These are phyloP conservation scores for Exsudoporus frostii DNA, from an alignment of 768 basidiomycete species.

Conservation along the genomic window DNA sequence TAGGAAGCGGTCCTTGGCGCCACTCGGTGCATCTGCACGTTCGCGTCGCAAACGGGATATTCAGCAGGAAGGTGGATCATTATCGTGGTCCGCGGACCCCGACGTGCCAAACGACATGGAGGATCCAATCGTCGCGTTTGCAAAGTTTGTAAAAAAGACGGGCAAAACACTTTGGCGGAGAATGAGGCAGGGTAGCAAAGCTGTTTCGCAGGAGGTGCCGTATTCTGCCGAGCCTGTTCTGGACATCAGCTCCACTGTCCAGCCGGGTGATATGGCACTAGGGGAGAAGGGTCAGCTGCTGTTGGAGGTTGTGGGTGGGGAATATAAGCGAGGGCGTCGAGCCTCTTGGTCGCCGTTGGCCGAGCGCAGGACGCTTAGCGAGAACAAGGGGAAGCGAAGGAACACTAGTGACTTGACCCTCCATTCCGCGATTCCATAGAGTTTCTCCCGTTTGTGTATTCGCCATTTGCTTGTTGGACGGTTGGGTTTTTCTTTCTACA, in stretches of 20 bases:
- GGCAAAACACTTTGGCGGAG: constrained; percentile 41
- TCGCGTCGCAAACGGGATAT: constrained; percentile 23
- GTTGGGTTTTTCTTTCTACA: neutral
- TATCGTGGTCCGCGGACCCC: constrained; percentile 21
- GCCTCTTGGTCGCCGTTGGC: constrained; percentile 26
- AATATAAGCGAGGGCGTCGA: constrained; percentile 12
- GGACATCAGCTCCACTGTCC: constrained; percentile 26
- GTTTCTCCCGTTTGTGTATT: neutral
- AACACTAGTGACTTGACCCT: constrained; percentile 23
- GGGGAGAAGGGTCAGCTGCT: neutral
- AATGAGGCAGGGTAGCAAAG: constrained; percentile 38
- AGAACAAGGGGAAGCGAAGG: constrained; percentile 13
- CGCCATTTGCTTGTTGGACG: neutral
- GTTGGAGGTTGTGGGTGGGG: neutral
- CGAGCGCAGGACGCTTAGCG: constrained; percentile 21
- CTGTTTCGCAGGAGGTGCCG: constrained; percentile 10
- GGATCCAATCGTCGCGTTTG: constrained; percentile 48
- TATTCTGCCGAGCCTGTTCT: constrained; percentile 5
- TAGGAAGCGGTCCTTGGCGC: constrained; percentile 45
- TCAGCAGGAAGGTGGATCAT: constrained; percentile 19
- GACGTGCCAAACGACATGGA: constrained; percentile 32
- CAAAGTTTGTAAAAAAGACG: constrained; percentile 50
- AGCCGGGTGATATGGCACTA: constrained; percentile 11
- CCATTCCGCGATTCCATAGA: constrained; percentile 80
- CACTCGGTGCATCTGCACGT: constrained; percentile 53